Evolutionary conservation across 2,329 filamentous ascomycete species (phyloP).

Genomic region (Fusarium sp.): DNA sequence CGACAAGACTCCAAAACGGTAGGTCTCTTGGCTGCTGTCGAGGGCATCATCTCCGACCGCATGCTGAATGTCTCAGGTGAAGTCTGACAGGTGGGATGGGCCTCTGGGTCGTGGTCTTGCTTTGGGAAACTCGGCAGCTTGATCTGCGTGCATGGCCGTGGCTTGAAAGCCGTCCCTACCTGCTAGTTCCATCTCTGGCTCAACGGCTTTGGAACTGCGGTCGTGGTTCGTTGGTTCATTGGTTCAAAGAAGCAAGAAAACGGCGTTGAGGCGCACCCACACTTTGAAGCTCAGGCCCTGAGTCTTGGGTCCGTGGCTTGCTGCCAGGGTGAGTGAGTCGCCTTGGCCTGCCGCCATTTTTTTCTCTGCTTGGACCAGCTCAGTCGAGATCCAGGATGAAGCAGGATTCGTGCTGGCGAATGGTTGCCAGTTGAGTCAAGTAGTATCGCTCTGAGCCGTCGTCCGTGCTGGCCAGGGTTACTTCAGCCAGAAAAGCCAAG

Average conservation of each 20-base stretch:
- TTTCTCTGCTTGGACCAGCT: neutral
- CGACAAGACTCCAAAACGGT: slow-evolving; percentile 6
- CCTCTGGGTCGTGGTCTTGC: neutral
- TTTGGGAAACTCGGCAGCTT: slow-evolving; percentile 24
- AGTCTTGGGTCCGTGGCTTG: slow-evolving; percentile 30
- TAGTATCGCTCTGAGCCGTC: neutral
- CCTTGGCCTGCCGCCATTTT: slow-evolving; percentile 13
- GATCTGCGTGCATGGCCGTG: slow-evolving; percentile 33
- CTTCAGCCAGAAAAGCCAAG: neutral
- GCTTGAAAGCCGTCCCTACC: slow-evolving; percentile 26
- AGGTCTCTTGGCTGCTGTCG: slow-evolving; percentile 21
- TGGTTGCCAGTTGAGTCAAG: neutral
- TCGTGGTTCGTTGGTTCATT: slow-evolving; percentile 19
- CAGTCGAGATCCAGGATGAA: neutral
- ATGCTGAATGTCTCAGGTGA: slow-evolving; percentile 37
- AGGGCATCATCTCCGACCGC: slow-evolving; percentile 27
- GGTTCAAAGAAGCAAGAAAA: slow-evolving; percentile 25
- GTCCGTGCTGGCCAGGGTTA: neutral
- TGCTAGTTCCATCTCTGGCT: slow-evolving; percentile 18
- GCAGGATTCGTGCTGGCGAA: neutral
- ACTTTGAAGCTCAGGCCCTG: slow-evolving; percentile 28
- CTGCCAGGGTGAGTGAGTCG: slow-evolving; percentile 16
- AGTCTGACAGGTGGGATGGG: slow-evolving; percentile 28
- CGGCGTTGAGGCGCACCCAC: slow-evolving; percentile 23
- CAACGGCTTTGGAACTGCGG: slow-evolving; percentile 33